Percentiles rank a stretch among this genome's conserved stretches.
Conservation (phyloP, 2,329 filamentous ascomycete genomes). For the Monilinia laxa region DNA sequence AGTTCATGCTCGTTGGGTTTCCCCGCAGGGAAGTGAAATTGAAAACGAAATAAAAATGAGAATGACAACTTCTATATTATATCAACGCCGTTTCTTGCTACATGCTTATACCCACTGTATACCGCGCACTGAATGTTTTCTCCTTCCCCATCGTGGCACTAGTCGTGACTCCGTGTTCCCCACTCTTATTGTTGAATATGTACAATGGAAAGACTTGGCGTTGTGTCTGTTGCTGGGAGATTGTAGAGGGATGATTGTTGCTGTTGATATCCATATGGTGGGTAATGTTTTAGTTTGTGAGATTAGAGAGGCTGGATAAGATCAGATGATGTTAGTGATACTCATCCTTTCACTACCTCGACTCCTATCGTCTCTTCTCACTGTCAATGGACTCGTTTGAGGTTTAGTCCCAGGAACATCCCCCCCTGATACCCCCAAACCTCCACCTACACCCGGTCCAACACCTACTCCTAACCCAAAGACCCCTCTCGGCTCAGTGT, state of each 20-base stretch:
- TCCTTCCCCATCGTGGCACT: no score
- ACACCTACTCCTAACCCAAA: constrained; percentile 21
- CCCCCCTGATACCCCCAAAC: not conserved
- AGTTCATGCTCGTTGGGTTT: no score
- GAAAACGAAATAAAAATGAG: not conserved
- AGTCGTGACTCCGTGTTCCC: no score
- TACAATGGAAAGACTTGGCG: not conserved
- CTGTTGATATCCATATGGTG: not conserved
- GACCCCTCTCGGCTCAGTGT: not conserved
- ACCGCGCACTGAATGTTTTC: no score
- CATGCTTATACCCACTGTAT: no score
- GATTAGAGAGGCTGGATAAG: not conserved
- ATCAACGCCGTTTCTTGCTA: no score
- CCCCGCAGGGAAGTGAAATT: no score
- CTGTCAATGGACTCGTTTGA: not conserved
- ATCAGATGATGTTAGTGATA: constrained; percentile 37
- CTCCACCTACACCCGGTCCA: constrained; percentile 12
- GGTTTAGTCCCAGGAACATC: not conserved
- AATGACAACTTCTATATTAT: no score
- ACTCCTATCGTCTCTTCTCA: constrained; percentile 21
- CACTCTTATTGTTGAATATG: not conserved
- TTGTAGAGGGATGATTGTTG: not conserved
- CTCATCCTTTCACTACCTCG: constrained; percentile 36
- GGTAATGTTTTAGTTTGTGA: no score
- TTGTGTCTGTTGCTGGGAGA: not conserved